phyloP scores from a whole-genome alignment of 495 filamentous ascomycete species.

The Poronia punctata region DNA sequence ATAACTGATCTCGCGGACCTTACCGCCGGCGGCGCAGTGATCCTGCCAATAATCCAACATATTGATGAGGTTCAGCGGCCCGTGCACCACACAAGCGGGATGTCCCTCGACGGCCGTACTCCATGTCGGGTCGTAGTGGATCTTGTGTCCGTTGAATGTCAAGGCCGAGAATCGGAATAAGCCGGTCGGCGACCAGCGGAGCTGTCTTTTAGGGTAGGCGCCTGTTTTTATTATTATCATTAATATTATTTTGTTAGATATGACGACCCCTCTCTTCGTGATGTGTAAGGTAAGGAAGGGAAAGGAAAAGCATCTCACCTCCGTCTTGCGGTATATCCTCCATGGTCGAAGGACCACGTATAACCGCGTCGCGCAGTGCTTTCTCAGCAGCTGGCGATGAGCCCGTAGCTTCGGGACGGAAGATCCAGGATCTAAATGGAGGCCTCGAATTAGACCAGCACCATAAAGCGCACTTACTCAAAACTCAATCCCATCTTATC shows the following conservation, averaged over 20 bases:
- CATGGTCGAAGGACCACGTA: slow-evolving; percentile 7
- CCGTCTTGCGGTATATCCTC: slow-evolving; percentile 5
- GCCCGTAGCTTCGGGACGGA: slow-evolving; percentile 40
- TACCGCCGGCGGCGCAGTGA: slow-evolving; percentile 6
- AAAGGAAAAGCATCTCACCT: neutral
- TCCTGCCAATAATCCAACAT: slow-evolving; percentile 62
- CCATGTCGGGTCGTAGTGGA: slow-evolving; percentile 60
- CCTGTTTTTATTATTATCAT: slow-evolving; percentile 1
- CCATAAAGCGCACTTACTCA: no score
- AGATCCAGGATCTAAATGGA: slow-evolving; percentile 57
- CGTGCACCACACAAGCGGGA: slow-evolving; percentile 54
- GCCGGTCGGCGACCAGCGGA: slow-evolving; percentile 47
- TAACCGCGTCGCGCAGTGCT: slow-evolving; percentile 1
- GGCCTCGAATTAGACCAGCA: no score
- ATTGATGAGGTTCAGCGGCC: slow-evolving; percentile 55
- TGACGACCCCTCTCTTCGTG: no score
- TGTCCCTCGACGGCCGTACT: slow-evolving; percentile 53
- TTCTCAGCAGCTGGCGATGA: slow-evolving; percentile 9
- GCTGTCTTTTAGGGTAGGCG: slow-evolving; percentile 21
- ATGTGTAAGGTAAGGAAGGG: no score
- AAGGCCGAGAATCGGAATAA: slow-evolving; percentile 68
- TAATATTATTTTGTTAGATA: neutral
- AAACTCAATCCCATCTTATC: no score
- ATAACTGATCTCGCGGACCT: slow-evolving; percentile 40
- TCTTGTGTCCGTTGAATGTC: slow-evolving; percentile 68